Conservation (phyloP, 148 eudicot genomes). For the Agrostemma githago region DNA sequence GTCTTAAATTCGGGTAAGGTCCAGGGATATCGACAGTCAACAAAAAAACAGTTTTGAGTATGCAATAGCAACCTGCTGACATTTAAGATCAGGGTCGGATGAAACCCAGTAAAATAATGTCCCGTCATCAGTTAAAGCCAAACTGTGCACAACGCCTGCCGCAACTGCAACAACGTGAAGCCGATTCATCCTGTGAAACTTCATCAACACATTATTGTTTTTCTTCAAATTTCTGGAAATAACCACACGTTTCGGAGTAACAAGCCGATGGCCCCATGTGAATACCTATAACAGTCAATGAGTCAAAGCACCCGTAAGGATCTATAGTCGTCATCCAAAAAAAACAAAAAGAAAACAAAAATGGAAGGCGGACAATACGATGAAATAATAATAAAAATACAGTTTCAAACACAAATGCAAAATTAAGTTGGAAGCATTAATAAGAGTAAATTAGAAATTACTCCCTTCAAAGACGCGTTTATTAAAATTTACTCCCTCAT, state of each 20-base stretch:
- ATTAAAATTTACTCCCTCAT: no score
- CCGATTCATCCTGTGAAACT: slow-evolving; percentile 71
- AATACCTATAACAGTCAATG: slow-evolving; percentile 81
- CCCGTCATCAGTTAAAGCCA: slow-evolving; percentile 87
- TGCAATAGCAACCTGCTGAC: slow-evolving; percentile 64
- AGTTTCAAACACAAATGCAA: no score
- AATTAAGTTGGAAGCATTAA: no score
- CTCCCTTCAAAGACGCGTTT: no score
- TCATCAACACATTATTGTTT: slow-evolving; percentile 52
- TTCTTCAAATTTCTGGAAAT: slow-evolving; percentile 73
- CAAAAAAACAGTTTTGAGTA: slow-evolving; percentile 11
- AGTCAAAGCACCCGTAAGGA: slow-evolving; percentile 7
- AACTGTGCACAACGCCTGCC: slow-evolving; percentile 87
- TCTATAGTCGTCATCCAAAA: neutral
- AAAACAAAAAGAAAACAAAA: no score
- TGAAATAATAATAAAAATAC: no score
- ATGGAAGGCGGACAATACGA: no score
- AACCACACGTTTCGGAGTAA: slow-evolving; percentile 80
- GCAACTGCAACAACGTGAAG: slow-evolving; percentile 77
- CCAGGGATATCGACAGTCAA: neutral
- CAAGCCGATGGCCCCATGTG: slow-evolving; percentile 99
- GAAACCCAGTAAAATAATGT: slow-evolving; percentile 90
- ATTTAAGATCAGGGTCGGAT: slow-evolving; percentile 76
- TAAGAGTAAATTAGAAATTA: no score
- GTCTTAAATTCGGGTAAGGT: no score